Evolutionary conservation across 495 filamentous ascomycete species (phyloP), one percentile per base, ranked within the genome.

Genomic region (Penicillium waksmanii): DNA sequence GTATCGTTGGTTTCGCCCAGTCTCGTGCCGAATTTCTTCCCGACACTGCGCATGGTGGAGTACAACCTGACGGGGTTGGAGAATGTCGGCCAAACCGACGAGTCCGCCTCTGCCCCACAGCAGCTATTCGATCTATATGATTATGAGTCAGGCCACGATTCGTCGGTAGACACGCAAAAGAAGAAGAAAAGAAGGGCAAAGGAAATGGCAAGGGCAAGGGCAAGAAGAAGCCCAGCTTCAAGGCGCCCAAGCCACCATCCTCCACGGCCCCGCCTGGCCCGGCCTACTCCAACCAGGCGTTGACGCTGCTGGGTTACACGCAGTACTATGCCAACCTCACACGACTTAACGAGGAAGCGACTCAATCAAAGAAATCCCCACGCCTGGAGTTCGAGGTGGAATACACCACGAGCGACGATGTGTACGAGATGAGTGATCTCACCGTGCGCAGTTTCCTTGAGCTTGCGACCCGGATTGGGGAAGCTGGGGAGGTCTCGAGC

Each of bases 261-360:
- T 84, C 87, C 63, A 81, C 84, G 4, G 69, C 89, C 23, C 86
- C 87, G 10, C 96, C 95, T 0, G 95, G 95, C 2, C 95, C 95
- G 0, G 96, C 91, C 3, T 98, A 99, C 72, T 94, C 88, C 3
- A 86, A 89, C 31, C 96, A 99, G 69, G 75, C 91, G 0, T 78
- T 96, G 23, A 88, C 90, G 0, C 76, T 89, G 60, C 79, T 90
- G 3, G 80, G 89, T 10, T 97, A 89, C 68, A 93, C 86, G 4
- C 95, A 99, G 64, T 97, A 96, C 76, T 96, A 82, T 71, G 92
- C 93, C 44, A 99, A 99, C 74, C 77, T 99, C 2, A 97, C 96
- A 0, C 74, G 82, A 58, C 87, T 96, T 77, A 96, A 98, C 69
- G 88, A 87, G 46, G 81, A 87, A 57, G 2, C 49, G 64, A 4